Percentiles rank a stretch among this genome's conserved stretches.
Conservation (phyloP, 345 rosid genomes). For the Syzygium oleosum region DNA sequence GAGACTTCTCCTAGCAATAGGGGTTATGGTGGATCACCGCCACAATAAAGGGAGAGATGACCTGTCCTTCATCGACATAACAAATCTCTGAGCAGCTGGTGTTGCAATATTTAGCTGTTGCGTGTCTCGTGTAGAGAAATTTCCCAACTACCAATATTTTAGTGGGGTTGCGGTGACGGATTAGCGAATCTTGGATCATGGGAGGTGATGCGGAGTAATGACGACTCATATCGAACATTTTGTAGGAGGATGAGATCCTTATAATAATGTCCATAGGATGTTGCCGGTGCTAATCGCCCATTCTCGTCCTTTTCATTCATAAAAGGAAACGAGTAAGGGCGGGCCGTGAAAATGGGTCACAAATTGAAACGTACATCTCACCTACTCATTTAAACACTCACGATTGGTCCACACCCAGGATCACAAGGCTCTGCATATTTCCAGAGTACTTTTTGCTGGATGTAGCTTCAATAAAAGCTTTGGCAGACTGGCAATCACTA, state of each 20-base stretch:
- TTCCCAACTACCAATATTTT: background rate
- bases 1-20: background rate
- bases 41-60: background rate
- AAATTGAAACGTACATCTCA: background rate
- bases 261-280: background rate
- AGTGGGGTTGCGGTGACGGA: background rate
- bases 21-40: background rate
- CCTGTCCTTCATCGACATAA: rapidly evolving
- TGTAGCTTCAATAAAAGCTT: background rate
- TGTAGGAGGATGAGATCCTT: background rate
- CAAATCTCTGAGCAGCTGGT: rapidly evolving
- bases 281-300: background rate
- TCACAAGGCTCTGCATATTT: background rate
- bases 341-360: background rate
- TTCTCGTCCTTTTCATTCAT: background rate
- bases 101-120: background rate
- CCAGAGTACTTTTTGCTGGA: background rate
- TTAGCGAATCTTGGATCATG: background rate
- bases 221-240: background rate
- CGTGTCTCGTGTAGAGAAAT: background rate
- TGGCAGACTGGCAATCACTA: background rate
- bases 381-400: background rate
- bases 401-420: background rate
- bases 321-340: background rate
- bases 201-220: no score